Conservation (phyloP, 257 asterid genomes). For the Cinchona pubescens region DNA sequence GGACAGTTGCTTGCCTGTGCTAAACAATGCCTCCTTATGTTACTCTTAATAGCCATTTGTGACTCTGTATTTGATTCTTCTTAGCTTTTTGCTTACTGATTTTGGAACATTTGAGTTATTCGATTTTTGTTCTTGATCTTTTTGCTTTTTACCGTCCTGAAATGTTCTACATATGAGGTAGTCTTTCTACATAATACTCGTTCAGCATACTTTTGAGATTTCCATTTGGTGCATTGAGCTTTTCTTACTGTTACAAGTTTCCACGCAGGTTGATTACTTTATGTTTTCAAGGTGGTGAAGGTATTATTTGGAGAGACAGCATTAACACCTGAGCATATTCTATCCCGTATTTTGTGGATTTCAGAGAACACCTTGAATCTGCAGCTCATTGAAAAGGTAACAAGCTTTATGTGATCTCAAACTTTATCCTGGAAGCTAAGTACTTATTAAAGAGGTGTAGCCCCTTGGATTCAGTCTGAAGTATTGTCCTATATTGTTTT, state of each 20-base stretch:
- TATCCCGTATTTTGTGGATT: slow-evolving; percentile 81
- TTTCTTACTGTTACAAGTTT: slow-evolving; percentile 23
- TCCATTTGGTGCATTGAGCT: slow-evolving; percentile 18
- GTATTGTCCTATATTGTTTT: background rate
- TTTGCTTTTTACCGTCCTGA: background rate
- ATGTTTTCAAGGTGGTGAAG: slow-evolving; percentile 68
- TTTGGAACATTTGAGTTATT: background rate
- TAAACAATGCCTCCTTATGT: background rate
- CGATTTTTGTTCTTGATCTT: background rate
- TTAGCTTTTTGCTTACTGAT: background rate
- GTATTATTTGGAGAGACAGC: slow-evolving; percentile 65
- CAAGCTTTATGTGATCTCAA: background rate
- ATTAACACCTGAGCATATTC: slow-evolving; percentile 55
- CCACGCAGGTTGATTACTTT: slow-evolving; percentile 63
- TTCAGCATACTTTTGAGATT: background rate
- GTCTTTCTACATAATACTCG: background rate
- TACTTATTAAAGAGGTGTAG: background rate
- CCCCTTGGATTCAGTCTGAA: background rate
- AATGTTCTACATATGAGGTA: background rate
- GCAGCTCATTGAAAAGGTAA: slow-evolving; percentile 73
- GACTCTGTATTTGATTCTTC: background rate
- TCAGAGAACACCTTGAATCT: slow-evolving; percentile 75
- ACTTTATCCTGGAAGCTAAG: background rate
- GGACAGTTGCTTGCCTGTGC: background rate
- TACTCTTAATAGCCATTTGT: no score